A percentile compares a stretch with the other conserved stretches of the same genome.
Conservation (phyloP, 2,329 filamentous ascomycete genomes). For the Beauveria medogensis region DNA sequence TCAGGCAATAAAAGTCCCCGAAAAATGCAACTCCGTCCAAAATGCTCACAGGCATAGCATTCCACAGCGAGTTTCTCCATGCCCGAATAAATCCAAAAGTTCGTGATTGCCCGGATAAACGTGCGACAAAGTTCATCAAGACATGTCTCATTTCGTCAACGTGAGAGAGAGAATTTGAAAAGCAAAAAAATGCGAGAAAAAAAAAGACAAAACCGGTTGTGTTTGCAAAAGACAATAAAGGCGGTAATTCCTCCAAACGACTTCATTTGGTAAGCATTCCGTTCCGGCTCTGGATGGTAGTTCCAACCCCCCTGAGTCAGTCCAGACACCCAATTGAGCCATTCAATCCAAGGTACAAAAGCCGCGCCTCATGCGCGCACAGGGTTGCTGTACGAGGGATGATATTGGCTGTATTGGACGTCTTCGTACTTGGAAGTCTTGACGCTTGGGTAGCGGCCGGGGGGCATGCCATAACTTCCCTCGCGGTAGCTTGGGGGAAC, state of each 20-base stretch:
- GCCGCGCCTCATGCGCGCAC: not conserved
- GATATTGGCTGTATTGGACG: constrained; percentile 7
- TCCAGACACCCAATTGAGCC: too few species aligned
- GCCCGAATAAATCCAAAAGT: not conserved
- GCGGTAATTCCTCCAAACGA: too few species aligned
- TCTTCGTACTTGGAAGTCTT: not conserved
- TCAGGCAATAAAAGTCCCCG: not conserved
- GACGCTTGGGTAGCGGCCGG: not conserved
- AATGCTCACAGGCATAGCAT: constrained; percentile 8
- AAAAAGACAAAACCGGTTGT: constrained; percentile 13
- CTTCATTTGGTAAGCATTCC: too few species aligned
- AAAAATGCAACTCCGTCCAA: constrained; percentile 5
- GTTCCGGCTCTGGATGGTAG: too few species aligned
- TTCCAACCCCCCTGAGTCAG: too few species aligned
- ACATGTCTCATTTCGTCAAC: constrained; percentile 24
- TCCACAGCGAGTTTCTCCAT: not conserved
- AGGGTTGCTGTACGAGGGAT: not conserved
- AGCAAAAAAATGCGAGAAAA: constrained; percentile 18
- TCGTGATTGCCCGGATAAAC: not conserved
- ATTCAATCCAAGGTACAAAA: too few species aligned
- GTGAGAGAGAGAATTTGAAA: not conserved
- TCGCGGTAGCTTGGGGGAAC: not conserved
- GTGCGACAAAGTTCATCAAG: constrained; percentile 20
- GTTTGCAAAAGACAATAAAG: too few species aligned
- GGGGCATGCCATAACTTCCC: not conserved